These are phyloP conservation scores for Xylariaceae sp. DNA, from an alignment of 2,329 filamentous ascomycete genomes.

Conservation along the genomic window DNA sequence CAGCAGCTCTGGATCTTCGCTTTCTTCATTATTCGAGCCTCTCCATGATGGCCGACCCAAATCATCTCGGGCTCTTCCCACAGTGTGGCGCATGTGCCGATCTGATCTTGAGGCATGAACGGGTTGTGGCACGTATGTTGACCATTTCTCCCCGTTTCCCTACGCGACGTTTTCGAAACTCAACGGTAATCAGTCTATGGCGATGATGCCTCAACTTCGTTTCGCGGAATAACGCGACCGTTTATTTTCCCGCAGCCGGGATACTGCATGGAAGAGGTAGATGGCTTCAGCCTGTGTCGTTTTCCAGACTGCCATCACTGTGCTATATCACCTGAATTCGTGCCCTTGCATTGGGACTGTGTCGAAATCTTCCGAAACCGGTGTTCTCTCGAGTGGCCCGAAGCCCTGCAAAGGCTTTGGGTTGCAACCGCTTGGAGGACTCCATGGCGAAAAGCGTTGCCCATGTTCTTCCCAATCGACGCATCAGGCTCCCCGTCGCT, in stretches of 20 bases:
- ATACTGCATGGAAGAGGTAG: background rate
- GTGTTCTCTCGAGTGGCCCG: conserved; percentile 1
- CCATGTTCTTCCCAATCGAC: conserved; percentile 1
- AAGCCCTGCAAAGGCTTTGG: conserved; percentile 8
- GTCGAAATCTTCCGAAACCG: conserved; percentile 7
- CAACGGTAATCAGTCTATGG: conserved; percentile 7
- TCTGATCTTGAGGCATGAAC: conserved; percentile 3
- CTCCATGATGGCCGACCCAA: too few relatives aligned
- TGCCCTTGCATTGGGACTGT: conserved; percentile 8
- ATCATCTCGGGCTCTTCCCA: conserved; percentile 1
- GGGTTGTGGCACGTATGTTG: conserved; percentile 5
- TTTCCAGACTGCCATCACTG: conserved; percentile 1
- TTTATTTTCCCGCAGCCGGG: conserved; percentile 7
- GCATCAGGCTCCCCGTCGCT: conserved; percentile 1
- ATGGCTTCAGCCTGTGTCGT: conserved; percentile 12
- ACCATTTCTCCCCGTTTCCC: background rate
- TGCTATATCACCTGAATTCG: conserved; percentile 8
- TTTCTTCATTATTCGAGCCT: too few relatives aligned
- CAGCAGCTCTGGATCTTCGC: too few relatives aligned
- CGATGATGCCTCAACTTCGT: conserved; percentile 9
- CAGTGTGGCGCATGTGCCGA: conserved; percentile 12
- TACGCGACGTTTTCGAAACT: background rate
- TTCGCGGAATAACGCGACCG: conserved; percentile 6
- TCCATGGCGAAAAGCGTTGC: conserved; percentile 6
- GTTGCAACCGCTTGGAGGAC: conserved; percentile 9